Conservation (phyloP, 2,329 filamentous ascomycete species). For the Botrytis galanthina region DNA sequence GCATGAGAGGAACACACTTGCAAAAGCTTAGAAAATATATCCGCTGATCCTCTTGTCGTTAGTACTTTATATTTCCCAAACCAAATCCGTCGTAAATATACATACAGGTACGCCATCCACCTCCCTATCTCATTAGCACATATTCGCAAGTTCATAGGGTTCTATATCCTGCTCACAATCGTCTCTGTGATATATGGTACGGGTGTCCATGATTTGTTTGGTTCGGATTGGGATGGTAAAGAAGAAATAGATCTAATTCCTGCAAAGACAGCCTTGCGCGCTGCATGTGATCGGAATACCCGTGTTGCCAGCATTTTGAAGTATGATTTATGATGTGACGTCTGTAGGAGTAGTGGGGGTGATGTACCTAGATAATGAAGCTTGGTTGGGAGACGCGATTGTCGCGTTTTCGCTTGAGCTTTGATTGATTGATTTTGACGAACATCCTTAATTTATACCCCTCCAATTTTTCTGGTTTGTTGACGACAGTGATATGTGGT, state of each 20-base stretch:
- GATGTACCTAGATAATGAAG: background rate
- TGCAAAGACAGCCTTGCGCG: conserved; percentile 28
- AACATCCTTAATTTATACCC: background rate
- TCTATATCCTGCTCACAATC: conserved; percentile 46
- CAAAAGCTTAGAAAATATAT: conserved; percentile 77
- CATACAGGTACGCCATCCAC: conserved; percentile 76
- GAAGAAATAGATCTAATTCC: conserved; percentile 33
- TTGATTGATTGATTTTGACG: conserved; percentile 10
- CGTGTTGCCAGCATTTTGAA: conserved; percentile 33
- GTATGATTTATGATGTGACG: background rate
- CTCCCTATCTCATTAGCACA: conserved; percentile 52
- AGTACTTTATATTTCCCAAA: conserved; percentile 27
- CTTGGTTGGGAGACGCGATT: conserved; percentile 24
- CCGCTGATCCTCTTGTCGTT: conserved; percentile 50
- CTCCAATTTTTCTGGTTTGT: background rate
- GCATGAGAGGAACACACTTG: conserved; percentile 54
- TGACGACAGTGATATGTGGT: conserved; percentile 27
- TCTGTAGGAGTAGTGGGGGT: background rate
- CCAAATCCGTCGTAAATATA: conserved; percentile 35
- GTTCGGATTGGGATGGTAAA: conserved; percentile 29
- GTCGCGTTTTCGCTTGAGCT: conserved; percentile 22
- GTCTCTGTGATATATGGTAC: conserved; percentile 55
- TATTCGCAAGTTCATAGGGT: conserved; percentile 6
- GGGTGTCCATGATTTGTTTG: conserved; percentile 42
- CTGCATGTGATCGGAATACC: conserved; percentile 31